Conservation (phyloP, 345 rosid genomes). For the Corchorus capsularis region DNA sequence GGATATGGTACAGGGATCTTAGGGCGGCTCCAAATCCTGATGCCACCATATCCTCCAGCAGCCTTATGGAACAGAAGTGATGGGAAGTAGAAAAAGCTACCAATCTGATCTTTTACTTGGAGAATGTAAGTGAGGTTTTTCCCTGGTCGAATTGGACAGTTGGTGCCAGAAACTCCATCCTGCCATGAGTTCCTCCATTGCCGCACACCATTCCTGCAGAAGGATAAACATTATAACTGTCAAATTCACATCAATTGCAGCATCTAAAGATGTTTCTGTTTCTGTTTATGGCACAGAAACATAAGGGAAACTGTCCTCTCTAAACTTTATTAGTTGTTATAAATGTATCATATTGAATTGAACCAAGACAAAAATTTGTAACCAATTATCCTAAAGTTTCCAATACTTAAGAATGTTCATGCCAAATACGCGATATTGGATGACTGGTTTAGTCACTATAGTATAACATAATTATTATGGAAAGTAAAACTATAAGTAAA, state of each 20-base stretch:
- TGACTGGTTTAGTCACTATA: neutral
- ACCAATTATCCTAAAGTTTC: too few relatives aligned
- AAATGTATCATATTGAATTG: neutral
- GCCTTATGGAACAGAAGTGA: slow-evolving; percentile 89
- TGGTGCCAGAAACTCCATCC: slow-evolving; percentile 89
- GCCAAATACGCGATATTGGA: neutral
- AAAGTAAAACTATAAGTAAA: neutral
- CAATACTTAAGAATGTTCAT: too few relatives aligned
- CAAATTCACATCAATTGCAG: slow-evolving; percentile 9
- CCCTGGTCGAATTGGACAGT: slow-evolving; percentile 87
- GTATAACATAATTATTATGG: neutral
- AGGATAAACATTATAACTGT: neutral
- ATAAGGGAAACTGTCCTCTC: neutral
- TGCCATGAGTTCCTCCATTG: slow-evolving; percentile 88
- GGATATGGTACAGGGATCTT: slow-evolving; percentile 82
- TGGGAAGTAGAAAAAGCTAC: slow-evolving; percentile 87
- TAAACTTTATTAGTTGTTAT: neutral
- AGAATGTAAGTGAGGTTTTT: slow-evolving; percentile 77
- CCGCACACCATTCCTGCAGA: slow-evolving; percentile 78
- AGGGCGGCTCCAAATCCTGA: slow-evolving; percentile 86
- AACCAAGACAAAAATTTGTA: too few relatives aligned
- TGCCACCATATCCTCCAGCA: slow-evolving; percentile 87
- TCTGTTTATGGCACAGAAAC: neutral
- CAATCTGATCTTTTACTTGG: slow-evolving; percentile 93
- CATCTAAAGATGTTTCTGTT: neutral